Conservation (phyloP, 2,329 filamentous ascomycete genomes). For the Fusarium armeniacum region DNA sequence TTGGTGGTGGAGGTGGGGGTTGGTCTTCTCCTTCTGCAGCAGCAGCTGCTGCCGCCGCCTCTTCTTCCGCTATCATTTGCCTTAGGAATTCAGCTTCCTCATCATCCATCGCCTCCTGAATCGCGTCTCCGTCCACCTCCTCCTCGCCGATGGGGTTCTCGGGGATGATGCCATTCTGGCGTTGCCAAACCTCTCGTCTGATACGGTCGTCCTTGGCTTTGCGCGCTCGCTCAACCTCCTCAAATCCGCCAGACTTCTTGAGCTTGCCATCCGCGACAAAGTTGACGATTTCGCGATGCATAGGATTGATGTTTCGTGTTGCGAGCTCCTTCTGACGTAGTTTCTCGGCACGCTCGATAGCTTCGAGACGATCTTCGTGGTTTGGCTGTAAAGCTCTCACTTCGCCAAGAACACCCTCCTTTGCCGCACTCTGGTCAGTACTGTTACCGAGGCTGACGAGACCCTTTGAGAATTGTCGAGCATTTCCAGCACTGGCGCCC, state of each 20-base stretch:
- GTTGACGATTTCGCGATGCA: constrained; percentile 85
- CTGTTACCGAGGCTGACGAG: constrained; percentile 67
- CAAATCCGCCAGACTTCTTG: constrained; percentile 95
- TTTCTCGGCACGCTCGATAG: constrained; percentile 97
- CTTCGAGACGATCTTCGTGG: constrained; percentile 91
- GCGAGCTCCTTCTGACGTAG: constrained; percentile 89
- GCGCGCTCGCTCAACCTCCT: constrained; percentile 89
- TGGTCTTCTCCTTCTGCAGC: constrained; percentile 15
- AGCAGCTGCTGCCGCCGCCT: constrained; percentile 2
- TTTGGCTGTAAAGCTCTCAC: constrained; percentile 94
- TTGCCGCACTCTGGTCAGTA: constrained; percentile 82
- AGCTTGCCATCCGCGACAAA: constrained; percentile 93
- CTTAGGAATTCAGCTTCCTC: constrained; percentile 33
- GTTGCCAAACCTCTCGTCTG: constrained; percentile 81
- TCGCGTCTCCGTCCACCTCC: constrained; percentile 42
- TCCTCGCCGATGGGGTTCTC: constrained; percentile 61
- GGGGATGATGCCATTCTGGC: constrained; percentile 69
- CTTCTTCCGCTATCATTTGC: constrained; percentile 25
- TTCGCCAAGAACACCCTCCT: constrained; percentile 92
- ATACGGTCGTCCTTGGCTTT: constrained; percentile 89
- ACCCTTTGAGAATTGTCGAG: constrained; percentile 69
- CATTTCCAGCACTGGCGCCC: constrained; percentile 63
- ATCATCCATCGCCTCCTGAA: constrained; percentile 34
- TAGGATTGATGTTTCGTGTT: constrained; percentile 77
- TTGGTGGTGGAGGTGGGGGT: constrained; percentile 34